A percentile compares a stretch with the other conserved stretches of the same genome.
Conservation (phyloP, 345 rosid genomes). For the Nasturtium officinale region DNA sequence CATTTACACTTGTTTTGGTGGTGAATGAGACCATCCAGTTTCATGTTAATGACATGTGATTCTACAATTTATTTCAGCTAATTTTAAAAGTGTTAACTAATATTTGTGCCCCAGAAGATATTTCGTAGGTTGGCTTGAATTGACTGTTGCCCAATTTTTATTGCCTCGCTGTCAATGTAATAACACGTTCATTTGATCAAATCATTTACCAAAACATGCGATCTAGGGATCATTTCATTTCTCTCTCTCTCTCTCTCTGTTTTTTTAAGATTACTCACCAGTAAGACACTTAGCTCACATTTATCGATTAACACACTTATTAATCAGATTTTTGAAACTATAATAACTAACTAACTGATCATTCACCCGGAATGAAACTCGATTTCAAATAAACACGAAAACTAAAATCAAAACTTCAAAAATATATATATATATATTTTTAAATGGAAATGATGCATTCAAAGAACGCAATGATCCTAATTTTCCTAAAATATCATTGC, state of each 20-base stretch:
- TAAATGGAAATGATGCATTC: background rate
- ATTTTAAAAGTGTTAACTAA: background rate
- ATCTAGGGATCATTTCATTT: no score
- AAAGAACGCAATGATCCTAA: background rate
- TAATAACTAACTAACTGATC: no score
- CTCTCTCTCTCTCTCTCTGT: no score
- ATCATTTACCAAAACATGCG: no score
- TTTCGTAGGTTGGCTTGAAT: background rate
- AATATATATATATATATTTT: background rate
- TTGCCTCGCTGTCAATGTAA: background rate
- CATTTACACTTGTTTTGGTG: background rate
- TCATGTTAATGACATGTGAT: background rate
- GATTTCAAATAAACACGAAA: no score
- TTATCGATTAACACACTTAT: background rate
- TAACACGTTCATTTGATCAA: no score
- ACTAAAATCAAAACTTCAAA: background rate
- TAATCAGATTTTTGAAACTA: background rate
- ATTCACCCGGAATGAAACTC: no score
- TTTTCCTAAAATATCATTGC: background rate
- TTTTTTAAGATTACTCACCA: background rate
- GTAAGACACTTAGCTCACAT: background rate
- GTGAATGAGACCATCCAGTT: background rate
- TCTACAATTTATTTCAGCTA: no score
- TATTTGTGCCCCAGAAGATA: background rate
- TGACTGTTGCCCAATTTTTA: conserved; percentile 22